phyloP scores from a whole-genome alignment of 2,329 filamentous ascomycete genomes.

The Fusarium buharicum region DNA sequence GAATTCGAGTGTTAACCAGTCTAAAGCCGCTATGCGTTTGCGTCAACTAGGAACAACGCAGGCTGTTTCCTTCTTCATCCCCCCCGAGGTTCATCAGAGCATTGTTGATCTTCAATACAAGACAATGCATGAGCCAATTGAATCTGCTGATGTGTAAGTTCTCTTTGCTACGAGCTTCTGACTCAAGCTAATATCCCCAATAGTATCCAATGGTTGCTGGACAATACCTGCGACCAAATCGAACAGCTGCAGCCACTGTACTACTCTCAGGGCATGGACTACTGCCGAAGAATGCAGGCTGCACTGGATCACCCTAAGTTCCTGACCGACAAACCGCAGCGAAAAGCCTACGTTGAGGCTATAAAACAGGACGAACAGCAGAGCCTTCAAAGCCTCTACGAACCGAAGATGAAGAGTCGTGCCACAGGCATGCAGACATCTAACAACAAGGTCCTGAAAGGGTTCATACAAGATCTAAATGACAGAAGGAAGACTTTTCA shows the following conservation, averaged over 20 bases:
- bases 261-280: constrained; percentile 68
- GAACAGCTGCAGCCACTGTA: constrained; percentile 69
- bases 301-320: constrained; percentile 56
- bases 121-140: constrained; percentile 37
- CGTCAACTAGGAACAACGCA: constrained; percentile 67
- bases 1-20: not conserved
- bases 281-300: constrained; percentile 65
- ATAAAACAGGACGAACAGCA: constrained; percentile 64
- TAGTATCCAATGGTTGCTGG: constrained; percentile 64
- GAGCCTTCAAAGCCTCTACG: constrained; percentile 68
- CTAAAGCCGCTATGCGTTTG: constrained; percentile 69
- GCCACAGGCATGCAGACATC: constrained; percentile 17
- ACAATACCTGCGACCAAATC: constrained; percentile 69
- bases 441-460: constrained; percentile 21
- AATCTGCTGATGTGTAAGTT: constrained; percentile 49
- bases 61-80: constrained; percentile 64
- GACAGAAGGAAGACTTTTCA: constrained; percentile 38
- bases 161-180: too few relatives aligned
- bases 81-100: constrained; percentile 70
- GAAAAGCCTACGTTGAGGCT: constrained; percentile 48
- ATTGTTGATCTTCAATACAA: constrained; percentile 60
- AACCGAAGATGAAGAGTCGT: constrained; percentile 43
- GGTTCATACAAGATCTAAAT: constrained; percentile 40
- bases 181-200: constrained; percentile 13
- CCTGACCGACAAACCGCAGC: constrained; percentile 52